These are phyloP conservation scores for Wickerhamia fluorescens DNA, from an alignment of 805 yeast species.

Conservation along the genomic window DNA sequence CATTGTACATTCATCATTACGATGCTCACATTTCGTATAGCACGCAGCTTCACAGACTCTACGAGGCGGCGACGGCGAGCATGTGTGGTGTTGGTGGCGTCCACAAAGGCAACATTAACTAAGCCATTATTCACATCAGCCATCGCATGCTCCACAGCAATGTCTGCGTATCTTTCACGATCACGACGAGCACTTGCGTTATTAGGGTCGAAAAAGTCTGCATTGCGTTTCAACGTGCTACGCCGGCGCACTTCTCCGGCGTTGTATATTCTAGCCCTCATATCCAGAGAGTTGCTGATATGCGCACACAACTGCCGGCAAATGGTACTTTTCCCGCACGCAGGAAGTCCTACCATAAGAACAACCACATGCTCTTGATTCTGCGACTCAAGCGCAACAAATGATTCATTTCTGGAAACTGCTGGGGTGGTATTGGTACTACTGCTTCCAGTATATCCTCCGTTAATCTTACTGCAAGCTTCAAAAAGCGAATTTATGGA, in stretches of 20 bases:
- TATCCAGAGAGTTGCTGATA: slow-evolving; percentile 19
- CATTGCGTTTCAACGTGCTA: slow-evolving; percentile 17
- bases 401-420: slow-evolving; percentile 6
- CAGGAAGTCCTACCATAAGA: slow-evolving; percentile 36
- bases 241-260: slow-evolving; percentile 47
- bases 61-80: slow-evolving; percentile 28
- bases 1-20: slow-evolving; percentile 56
- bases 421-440: slow-evolving; percentile 13
- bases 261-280: slow-evolving; percentile 31
- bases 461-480: too few species aligned
- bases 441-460: too few species aligned
- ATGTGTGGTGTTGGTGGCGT: slow-evolving; percentile 36
- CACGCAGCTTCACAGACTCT: slow-evolving; percentile 12
- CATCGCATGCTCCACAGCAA: slow-evolving; percentile 25
- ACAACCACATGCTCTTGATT: slow-evolving; percentile 5
- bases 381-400: neutral
- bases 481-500: slow-evolving; percentile 27
- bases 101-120: slow-evolving; percentile 33
- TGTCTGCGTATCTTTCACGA: slow-evolving; percentile 30
- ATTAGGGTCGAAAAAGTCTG: slow-evolving; percentile 33
- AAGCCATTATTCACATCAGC: slow-evolving; percentile 18
- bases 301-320: slow-evolving; percentile 25
- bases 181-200: slow-evolving; percentile 22
- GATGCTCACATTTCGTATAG: slow-evolving; percentile 28
- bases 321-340: slow-evolving; percentile 34